Evolutionary conservation across 192 early-diverging fungal species (phyloP).

Genomic region (Phycomyces nitens): DNA sequence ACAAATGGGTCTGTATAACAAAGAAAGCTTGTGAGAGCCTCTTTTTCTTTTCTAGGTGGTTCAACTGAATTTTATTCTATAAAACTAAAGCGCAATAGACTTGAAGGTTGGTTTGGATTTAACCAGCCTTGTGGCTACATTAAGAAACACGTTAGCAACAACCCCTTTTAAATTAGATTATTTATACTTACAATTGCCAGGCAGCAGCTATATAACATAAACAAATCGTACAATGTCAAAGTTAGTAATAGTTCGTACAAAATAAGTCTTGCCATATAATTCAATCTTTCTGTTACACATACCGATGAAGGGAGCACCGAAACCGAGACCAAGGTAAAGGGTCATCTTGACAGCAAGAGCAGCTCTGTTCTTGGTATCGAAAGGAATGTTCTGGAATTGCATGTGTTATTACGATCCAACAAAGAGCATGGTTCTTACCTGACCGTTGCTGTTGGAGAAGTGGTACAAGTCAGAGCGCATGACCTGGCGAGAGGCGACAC

Average conservation of each 20-base stretch:
- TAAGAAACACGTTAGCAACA: slow-evolving; percentile 9
- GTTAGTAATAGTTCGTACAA: neutral
- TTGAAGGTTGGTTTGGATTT: neutral
- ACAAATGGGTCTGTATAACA: too few relatives aligned
- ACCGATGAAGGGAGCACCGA: slow-evolving; percentile 55
- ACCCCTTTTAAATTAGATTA: neutral
- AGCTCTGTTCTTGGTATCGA: slow-evolving; percentile 57
- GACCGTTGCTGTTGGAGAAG: slow-evolving; percentile 38
- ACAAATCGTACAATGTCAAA: neutral
- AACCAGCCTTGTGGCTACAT: slow-evolving; percentile 35
- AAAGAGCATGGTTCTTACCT: slow-evolving; percentile 19
- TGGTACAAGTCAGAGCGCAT: slow-evolving; percentile 42
- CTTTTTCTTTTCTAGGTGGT: too few relatives aligned
- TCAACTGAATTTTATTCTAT: too few relatives aligned
- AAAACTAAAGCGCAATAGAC: too few relatives aligned
- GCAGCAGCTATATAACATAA: slow-evolving; percentile 16
- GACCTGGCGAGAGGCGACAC: slow-evolving; percentile 29
- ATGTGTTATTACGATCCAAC: neutral
- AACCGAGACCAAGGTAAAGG: slow-evolving; percentile 51
- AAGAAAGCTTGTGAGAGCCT: too few relatives aligned
- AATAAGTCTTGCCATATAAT: too few relatives aligned
- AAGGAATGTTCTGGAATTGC: slow-evolving; percentile 51
- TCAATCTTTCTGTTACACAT: slow-evolving; percentile 5
- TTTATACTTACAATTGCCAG: slow-evolving; percentile 40
- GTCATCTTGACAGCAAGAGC: slow-evolving; percentile 50